Percentiles rank a stretch among this genome's conserved stretches.
These are phyloP conservation scores for Dryadomyces sulphureus DNA, from an alignment of 2,329 filamentous ascomycete species.

Conservation along the genomic window DNA sequence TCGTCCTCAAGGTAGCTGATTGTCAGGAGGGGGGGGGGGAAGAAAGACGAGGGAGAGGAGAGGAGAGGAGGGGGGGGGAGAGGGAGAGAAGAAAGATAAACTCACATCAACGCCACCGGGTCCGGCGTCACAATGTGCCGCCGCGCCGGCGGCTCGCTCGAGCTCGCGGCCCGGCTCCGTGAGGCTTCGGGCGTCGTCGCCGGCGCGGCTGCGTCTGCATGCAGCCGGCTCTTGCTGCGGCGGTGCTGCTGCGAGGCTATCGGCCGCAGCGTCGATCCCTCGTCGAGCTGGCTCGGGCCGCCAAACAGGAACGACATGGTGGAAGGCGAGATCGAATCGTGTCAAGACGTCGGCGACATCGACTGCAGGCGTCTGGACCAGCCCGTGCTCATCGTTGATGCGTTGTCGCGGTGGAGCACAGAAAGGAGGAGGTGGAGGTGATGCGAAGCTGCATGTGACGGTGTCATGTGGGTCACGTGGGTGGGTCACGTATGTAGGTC, in stretches of 20 bases:
- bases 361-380: background rate
- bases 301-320: slow-evolving; percentile 18
- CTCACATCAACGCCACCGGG: slow-evolving; percentile 40
- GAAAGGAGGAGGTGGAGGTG: background rate
- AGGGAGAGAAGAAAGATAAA: background rate
- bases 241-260: slow-evolving; percentile 13
- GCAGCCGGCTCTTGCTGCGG: background rate
- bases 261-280: slow-evolving; percentile 19
- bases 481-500: no score
- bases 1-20: slow-evolving; percentile 73
- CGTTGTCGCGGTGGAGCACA: background rate
- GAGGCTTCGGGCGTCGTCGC: background rate
- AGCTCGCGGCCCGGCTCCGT: background rate
- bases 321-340: background rate
- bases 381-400: background rate
- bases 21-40: background rate
- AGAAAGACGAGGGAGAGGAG: background rate
- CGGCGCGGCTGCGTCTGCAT: background rate
- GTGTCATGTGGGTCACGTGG: no score
- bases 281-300: slow-evolving; percentile 21
- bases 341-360: background rate
- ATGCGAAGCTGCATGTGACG: no score
- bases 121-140: slow-evolving; percentile 42
- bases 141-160: slow-evolving; percentile 13
- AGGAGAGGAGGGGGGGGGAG: no score